Evolutionary conservation across 305 asterid species (phyloP), one percentile per base, ranked within the genome.

Genomic region (Withania somnifera): DNA sequence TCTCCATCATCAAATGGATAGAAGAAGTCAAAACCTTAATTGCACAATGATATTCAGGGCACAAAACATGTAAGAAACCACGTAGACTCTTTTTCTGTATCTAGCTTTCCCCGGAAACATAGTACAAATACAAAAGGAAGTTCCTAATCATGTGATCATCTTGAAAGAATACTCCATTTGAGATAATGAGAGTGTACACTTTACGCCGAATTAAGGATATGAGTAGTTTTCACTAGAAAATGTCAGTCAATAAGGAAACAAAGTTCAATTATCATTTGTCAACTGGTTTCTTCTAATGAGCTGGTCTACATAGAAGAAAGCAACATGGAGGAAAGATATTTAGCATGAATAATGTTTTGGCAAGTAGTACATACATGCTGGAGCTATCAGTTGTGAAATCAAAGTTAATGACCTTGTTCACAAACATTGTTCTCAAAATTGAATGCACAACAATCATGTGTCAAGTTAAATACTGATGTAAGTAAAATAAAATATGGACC

Each of bases 331-430:
- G 76, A 17, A 11, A 51, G 5, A 50, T 5, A 75, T 22, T 22
- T 61, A 47, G 20, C 75, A 40, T 45, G 67, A 19, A 81, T 51
- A 52, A 45, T 40, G 52, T 42, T 36, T 54, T 71, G 54, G 82
- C 45, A 84, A 83, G 80, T 84, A 83, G 80, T 84, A 91, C 98
- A 82, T 91, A 94, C 99, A 91, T 90, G 92, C 93, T 93, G 67
- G 97, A 52, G 82, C 69, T 82, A 47, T 81, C 78, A 83, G 94
- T 60, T 83, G 81, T 83, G 38, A 87, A 83, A 78, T 88, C 84
- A 24, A 88, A 83, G 83, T 85, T 90, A 45, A 89, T 69, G 83
- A 96, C 86, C 91, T 85, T 86, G 85, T 90, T 89, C 60, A 92
- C 80, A 85, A 96, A 91, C 77, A 71, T 85, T 80, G n/a, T n/a